Base-by-base conservation (phyloP, 2,329 filamentous ascomycete species). In the Colletotrichum tropicicola region DNA sequence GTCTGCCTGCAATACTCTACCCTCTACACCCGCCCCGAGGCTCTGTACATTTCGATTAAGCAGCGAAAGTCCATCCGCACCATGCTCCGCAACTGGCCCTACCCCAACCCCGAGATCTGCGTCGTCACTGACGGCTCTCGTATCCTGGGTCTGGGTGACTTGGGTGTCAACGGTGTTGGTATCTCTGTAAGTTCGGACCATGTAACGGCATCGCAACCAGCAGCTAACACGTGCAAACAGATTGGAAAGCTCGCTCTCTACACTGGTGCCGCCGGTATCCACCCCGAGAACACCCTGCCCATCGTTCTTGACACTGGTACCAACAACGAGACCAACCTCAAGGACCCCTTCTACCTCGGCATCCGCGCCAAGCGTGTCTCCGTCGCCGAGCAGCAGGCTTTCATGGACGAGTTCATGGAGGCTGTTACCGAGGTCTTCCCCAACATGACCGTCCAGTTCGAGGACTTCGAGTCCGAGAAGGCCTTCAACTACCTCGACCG, bases 371-470 rank as follows among this genome's bases (percentile, higher is more conserved):
- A 91, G 80, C 95, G 97, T 75, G 87, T 95, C 57, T 85, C 91
- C 7, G 82, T 91, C 19, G 86, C 91, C 56, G 90, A 95, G 72
- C 93, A 97, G 82, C 89, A 91, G 76, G 92, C 93, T 69, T 98
- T 98, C 80, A 89, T 98, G 83, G 96, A 98, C 75, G 96, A 98
- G 84, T 91, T 99, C 83, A 98, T 99, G 96, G 87, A 88, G 73
- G 95, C 96, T 61, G 87, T 93, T 66, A 91, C 91, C 61, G 93
- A 97, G 30, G 86, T 89, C 28, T 89, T 81, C 77, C 87, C 86
- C 27, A 80, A 85, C 13, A 90, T 86, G 88, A 79, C 91, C 47
- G 92, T 98, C 68, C 96, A 98, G 77, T 98, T 97, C 73, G 95
- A 98, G 78, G 96, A 98, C 76, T 98, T 97, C 80, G 97, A 98